Base-by-base conservation (phyloP, 164 flowering plant species). In the Litsea cubeba region DNA sequence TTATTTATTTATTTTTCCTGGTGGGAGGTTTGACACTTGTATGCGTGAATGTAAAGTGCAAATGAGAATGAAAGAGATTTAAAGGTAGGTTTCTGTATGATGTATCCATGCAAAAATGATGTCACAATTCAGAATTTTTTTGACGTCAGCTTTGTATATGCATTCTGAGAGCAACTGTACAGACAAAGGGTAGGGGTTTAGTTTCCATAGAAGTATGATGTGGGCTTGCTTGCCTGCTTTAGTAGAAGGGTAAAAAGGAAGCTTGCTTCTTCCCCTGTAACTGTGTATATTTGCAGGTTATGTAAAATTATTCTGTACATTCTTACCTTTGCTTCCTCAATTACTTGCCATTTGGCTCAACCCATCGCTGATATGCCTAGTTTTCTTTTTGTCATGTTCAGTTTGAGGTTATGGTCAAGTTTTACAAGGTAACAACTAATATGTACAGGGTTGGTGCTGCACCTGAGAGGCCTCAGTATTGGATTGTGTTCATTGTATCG, bases 91-190 rank as follows among this genome's bases (percentile, higher is more conserved):
- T 57, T 58, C 71, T 63, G 78, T 79, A 68, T 62, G 24, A 14
- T 50, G 66, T 68, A 68, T 74, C 77, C 70, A 30, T 67, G 49
- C 68, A 12, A 8, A n/a, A 75, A 63, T 60, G 73, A 62, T 62
- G 57, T 69, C 49, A 26, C 57, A 71, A 72, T 66, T 77, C 62
- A 62, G 78, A 70, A 77, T 76, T 84, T 85, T 86, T 85, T 85
- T 86, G 85, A 77, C 72, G 50, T 69, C 81, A 76, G 75, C 84
- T 90, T 85, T 86, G 89, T 88, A 85, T 72, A 88, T 84, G 51
- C 79, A 64, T 86, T 81, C 73, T 77, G 85, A 84, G 88, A 82
- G 86, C 74, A 83, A 81, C 50, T 88, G 89, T 86, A 86, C 85
- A 54, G 50, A 70, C 76, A 86, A 88, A 82, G 84, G 82, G 79